Evolutionary conservation across 768 basidiomycete species (phyloP), one percentile per base, ranked within the genome.

Genomic region (Leccinum imitatum): DNA sequence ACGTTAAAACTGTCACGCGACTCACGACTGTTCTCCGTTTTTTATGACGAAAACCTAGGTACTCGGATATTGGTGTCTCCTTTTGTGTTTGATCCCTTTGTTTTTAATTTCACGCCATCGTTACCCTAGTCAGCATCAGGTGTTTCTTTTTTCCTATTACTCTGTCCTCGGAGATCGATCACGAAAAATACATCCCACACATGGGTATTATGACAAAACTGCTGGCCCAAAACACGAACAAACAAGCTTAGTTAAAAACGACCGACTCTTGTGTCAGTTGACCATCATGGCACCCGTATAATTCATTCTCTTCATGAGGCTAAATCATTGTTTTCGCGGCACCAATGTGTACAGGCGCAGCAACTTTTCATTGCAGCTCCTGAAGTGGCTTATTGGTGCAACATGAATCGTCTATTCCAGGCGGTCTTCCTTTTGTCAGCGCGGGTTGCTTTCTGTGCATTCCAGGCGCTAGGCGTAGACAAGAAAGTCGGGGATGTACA

Each of bases 21-120:
- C 35, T 56, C 39, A 64, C 19, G 59, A 61, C 67, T 65, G 57
- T 64, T 63, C 67, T 59, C 31, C 39, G 6, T 72, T 55, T 50
- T 68, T 72, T 63, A 71, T 53, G 68, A 74, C 58, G 62, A 74
- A 74, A 74, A 70, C 75, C 70, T 76, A 74, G 71, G 73, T 67
- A 71, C 64, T 65, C 56, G 61, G 57, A 58, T 74, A 75, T 70
- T 71, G 74, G 73, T 46, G 44, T 70, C 62, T 69, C 63, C 54
- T 51, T 63, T 62, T 65, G 56, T 65, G 65, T 73, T 62, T 65
- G 69, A 65, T 70, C 67, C 60, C 68, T 54, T 65, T 67, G 63
- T 65, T 59, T 55, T 60, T 75, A 74, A 75, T 72, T 64, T 63
- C 68, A 74, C 50, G 70, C 46, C 60, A 67, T 59, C 56, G 65